These are phyloP conservation scores for Dacryopinax primogenitus DNA, from an alignment of 768 basidiomycete species.

Conservation along the genomic window DNA sequence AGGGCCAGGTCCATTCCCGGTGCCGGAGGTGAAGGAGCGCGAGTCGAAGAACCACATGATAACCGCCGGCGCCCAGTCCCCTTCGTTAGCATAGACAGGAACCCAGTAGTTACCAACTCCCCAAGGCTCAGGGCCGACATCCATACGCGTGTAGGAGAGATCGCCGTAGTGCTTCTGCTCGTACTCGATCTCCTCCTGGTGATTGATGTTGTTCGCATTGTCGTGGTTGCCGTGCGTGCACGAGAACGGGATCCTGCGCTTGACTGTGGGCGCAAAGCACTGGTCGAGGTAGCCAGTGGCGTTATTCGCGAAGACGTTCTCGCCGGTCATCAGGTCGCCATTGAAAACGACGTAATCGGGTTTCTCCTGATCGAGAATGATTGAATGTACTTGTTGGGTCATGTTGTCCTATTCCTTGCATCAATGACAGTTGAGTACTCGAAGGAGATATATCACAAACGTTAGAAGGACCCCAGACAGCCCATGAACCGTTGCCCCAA, in stretches of 20 bases:
- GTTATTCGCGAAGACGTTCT: slow-evolving; percentile 46
- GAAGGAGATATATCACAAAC: slow-evolving; percentile 20
- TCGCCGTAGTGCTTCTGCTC: slow-evolving; percentile 31
- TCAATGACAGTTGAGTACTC: slow-evolving; percentile 7
- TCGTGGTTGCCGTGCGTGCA: slow-evolving; percentile 54
- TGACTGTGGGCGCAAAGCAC: slow-evolving; percentile 48
- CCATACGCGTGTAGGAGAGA: slow-evolving; percentile 17
- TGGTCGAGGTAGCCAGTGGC: slow-evolving; percentile 52
- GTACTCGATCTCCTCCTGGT: slow-evolving; percentile 49
- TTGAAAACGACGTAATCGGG: slow-evolving; percentile 64
- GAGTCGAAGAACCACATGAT: slow-evolving; percentile 74
- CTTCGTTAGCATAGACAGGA: slow-evolving; percentile 35
- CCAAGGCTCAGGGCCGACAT: slow-evolving; percentile 20
- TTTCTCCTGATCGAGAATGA: slow-evolving; percentile 41
- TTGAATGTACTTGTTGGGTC: slow-evolving; percentile 46
- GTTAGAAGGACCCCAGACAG: background rate
- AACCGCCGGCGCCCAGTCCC: slow-evolving; percentile 33
- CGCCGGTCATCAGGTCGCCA: slow-evolving; percentile 63
- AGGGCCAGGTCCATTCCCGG: slow-evolving; percentile 19
- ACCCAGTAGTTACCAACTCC: slow-evolving; percentile 70
- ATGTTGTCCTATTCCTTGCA: slow-evolving; percentile 52
- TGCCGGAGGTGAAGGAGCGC: slow-evolving; percentile 24
- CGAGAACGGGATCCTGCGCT: slow-evolving; percentile 48
- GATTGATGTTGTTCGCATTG: slow-evolving; percentile 45
- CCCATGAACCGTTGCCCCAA: slow-evolving; percentile 46